These are phyloP conservation scores for Quercus mongolica DNA, from an alignment of 306 rosid genomes.

Conservation along the genomic window DNA sequence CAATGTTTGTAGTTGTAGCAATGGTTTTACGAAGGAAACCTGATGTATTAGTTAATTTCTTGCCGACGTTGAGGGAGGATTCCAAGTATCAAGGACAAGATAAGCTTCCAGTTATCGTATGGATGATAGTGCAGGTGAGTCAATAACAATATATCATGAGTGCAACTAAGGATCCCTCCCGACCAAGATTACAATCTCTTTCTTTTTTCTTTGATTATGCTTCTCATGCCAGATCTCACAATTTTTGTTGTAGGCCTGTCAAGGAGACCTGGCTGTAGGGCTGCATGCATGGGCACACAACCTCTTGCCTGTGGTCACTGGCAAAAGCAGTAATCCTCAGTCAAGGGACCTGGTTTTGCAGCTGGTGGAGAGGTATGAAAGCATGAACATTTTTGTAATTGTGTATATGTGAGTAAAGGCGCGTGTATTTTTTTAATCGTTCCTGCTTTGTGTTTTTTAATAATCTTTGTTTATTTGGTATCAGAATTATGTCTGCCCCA, in stretches of 20 bases:
- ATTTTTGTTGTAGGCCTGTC: conserved; percentile 51
- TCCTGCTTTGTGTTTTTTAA: background rate
- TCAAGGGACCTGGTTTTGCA: conserved; percentile 88
- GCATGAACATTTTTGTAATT: background rate
- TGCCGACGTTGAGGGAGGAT: conserved; percentile 66
- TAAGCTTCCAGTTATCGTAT: conserved; percentile 71
- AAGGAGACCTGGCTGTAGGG: conserved; percentile 79
- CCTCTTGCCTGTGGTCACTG: conserved; percentile 69
- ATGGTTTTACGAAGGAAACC: conserved; percentile 88
- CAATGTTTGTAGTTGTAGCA: conserved; percentile 73
- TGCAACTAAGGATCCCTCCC: background rate
- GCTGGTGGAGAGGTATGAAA: conserved; percentile 72
- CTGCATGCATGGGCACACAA: conserved; percentile 80
- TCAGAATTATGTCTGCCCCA: conserved; percentile 79
- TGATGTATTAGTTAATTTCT: conserved; percentile 53
- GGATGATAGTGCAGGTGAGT: conserved; percentile 86
- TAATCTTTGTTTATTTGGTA: conserved; percentile 14
- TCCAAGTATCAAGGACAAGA: conserved; percentile 88
- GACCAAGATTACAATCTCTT: background rate
- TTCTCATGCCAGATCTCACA: conserved; percentile 19
- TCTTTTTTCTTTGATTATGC: conserved; percentile 3
- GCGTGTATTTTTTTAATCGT: background rate
- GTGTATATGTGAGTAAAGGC: background rate
- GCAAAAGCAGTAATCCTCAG: conserved; percentile 74
- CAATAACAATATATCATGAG: conserved; percentile 2